Evolutionary conservation across 768 basidiomycete species (phyloP), one percentile per base, ranked within the genome.

Genomic region (Lentinula guzmanii): DNA sequence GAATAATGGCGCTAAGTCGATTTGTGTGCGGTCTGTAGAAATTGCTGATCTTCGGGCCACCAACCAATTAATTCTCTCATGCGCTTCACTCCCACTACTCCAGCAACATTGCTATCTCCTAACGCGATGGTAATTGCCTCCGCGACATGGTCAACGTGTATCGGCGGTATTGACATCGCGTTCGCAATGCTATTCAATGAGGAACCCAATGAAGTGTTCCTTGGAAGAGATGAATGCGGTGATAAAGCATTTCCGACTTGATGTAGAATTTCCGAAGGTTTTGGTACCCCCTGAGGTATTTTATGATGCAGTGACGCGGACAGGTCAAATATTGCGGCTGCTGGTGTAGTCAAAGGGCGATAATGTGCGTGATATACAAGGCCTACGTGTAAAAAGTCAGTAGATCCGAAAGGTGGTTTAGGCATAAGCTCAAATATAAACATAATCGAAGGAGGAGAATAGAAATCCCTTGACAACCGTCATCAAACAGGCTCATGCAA

Each of bases 71-170:
- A 72, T 67, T 85, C 79, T 63, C 89, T 81, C 89, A 96, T 95
- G 65, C 79, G 77, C 61, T 70, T 71, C 60, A 94, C 91, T 9
- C 81, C 87, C 33, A 93, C 76, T 21, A 87, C 83, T 46, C 91
- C 92, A 57, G 69, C 70, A 52, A 93, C 75, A 46, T 79, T 78
- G 35, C 74, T 76, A 52, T 69, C 68, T 67, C 86, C 81, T 61
- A 87, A 76, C 39, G 83, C 81, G 18, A 86, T 79, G 62, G 89
- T 86, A 6, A 93, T 82, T 0, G 94, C 92, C 66, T 88, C 85
- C 2, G 90, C 97, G 50, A 98, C 93, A 64, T 95, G 93, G 67
- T 99, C 97, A 21, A 98, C 94, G 69, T 98, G 96, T 46, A 98
- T 85, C 1, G 97, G 95, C 34, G 90, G 93, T 59, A 89, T 87